A percentile compares a stretch with the other conserved stretches of the same genome.
phyloP scores from a whole-genome alignment of 305 asterid genomes.

The Fraxinus platypoda region DNA sequence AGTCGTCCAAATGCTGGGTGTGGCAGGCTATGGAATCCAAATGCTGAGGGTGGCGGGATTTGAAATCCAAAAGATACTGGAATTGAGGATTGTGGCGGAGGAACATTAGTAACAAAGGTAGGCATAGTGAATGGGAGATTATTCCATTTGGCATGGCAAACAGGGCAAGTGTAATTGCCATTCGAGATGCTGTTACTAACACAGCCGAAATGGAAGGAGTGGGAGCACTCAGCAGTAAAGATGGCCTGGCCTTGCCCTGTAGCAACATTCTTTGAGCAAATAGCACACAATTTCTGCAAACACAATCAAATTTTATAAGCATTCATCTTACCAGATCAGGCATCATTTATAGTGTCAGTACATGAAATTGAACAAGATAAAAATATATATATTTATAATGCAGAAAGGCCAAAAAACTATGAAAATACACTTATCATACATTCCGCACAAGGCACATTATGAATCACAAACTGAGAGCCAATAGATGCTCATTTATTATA shows the following conservation, averaged over 20 bases:
- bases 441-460: neutral
- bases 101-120: neutral
- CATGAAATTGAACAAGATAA: neutral
- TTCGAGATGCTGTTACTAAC: neutral
- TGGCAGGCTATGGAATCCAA: neutral
- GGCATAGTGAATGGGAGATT: conserved; percentile 11
- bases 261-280: conserved; percentile 26
- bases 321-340: neutral
- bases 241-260: conserved; percentile 35
- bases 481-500: neutral
- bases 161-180: conserved; percentile 29
- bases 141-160: conserved; percentile 32
- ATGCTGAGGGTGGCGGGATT: neutral
- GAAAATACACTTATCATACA: neutral
- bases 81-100: neutral
- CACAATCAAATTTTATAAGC: neutral
- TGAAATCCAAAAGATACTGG: neutral
- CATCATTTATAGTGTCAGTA: neutral
- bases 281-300: conserved; percentile 27
- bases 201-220: conserved; percentile 41
- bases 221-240: conserved; percentile 44
- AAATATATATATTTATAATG: neutral
- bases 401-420: neutral
- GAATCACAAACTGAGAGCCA: neutral
- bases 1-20: neutral